phyloP scores from a whole-genome alignment of 495 filamentous ascomycete species.

The Lindgomyces ingoldianus region DNA sequence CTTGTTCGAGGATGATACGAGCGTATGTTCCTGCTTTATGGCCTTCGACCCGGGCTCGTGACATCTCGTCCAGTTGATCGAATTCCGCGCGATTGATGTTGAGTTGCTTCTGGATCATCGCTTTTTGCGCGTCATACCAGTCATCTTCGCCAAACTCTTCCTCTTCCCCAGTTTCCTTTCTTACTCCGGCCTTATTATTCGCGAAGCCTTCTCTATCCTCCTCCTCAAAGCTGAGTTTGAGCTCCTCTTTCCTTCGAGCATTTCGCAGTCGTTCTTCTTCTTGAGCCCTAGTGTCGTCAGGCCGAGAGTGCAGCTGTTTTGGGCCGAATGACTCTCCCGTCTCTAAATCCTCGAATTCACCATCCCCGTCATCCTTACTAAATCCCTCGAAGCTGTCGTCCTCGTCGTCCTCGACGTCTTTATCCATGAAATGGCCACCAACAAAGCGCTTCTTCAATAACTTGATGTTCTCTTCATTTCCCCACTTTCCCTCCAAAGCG shows the following conservation, averaged over 20 bases:
- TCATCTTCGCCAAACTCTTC: constrained; percentile 92
- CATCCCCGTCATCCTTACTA: constrained; percentile 64
- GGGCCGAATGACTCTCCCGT: constrained; percentile 62
- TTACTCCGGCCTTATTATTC: constrained; percentile 75
- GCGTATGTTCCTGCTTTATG: constrained; percentile 92
- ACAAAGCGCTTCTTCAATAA: constrained; percentile 72
- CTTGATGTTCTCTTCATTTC: constrained; percentile 72
- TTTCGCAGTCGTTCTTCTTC: constrained; percentile 89
- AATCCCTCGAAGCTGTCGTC: constrained; percentile 53
- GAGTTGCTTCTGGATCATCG: constrained; percentile 87
- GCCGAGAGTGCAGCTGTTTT: constrained; percentile 46
- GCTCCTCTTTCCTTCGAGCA: constrained; percentile 87
- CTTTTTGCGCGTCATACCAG: constrained; percentile 97
- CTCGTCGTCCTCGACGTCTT: constrained; percentile 46
- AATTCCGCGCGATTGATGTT: constrained; percentile 94
- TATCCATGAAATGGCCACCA: constrained; percentile 56
- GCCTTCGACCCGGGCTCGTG: constrained; percentile 81
- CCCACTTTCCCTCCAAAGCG: constrained; percentile 81
- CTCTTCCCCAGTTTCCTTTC: constrained; percentile 61
- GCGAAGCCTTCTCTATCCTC: constrained; percentile 92
- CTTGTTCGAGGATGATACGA: constrained; percentile 80
- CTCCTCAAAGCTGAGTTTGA: constrained; percentile 92
- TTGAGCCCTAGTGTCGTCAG: constrained; percentile 52
- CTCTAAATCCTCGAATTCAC: constrained; percentile 87
- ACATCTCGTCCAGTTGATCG: constrained; percentile 75